These are phyloP conservation scores for Dorcoceras hygrometricum DNA, from an alignment of 257 asterid genomes.

Conservation along the genomic window DNA sequence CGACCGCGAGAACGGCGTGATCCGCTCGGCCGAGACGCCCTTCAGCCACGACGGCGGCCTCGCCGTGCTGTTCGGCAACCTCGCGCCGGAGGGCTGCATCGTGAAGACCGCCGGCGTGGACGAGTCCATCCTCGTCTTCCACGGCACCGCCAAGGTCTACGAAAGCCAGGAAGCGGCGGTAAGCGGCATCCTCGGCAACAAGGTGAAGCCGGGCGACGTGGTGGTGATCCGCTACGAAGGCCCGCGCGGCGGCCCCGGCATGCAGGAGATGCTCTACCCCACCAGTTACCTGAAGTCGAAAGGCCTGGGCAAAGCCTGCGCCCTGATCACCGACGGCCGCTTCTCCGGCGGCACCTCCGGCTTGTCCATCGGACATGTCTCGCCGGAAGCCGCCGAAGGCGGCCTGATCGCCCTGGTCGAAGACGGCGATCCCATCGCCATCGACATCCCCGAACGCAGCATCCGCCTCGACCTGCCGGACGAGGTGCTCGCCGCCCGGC, in stretches of 20 bases:
- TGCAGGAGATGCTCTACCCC: background rate
- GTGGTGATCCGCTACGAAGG: background rate
- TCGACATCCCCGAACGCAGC: background rate
- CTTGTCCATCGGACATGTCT: background rate
- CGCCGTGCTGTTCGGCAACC: background rate
- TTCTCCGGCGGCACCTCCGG: background rate
- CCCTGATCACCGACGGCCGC: background rate
- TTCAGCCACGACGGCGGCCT: background rate
- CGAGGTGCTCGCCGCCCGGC: too few relatives aligned
- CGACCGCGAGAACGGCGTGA: background rate
- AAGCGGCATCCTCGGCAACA: background rate
- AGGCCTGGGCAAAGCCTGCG: background rate
- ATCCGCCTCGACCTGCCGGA: too few relatives aligned
- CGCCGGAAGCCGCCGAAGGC: slow-evolving; percentile 1
- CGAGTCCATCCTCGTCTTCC: background rate
- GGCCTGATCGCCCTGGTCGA: background rate
- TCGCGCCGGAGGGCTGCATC: background rate
- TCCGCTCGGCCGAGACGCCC: background rate
- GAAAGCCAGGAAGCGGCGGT: background rate
- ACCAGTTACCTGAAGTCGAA: background rate
- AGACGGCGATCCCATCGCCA: background rate
- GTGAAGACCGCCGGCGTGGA: background rate
- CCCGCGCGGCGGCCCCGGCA: background rate
- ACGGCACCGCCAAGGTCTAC: background rate
- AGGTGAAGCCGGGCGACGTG: background rate